Evolutionary conservation across 2,329 filamentous ascomycete species (phyloP).

Genomic region (Aspergillus melleus): DNA sequence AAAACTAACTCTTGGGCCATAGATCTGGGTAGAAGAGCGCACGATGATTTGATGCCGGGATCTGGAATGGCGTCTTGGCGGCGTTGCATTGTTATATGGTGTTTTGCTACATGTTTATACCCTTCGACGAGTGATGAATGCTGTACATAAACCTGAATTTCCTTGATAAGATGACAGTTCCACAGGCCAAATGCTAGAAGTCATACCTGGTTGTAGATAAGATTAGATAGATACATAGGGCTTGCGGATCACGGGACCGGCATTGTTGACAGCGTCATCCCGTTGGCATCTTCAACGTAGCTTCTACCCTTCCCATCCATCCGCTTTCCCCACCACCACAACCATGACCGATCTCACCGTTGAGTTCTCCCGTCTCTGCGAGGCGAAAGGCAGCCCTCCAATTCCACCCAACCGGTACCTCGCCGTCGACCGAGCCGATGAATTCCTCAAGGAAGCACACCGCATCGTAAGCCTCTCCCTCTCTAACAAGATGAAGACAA

Average conservation of each 20-base stretch:
- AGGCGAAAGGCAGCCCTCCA: conserved; percentile 19
- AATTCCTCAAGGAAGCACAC: conserved; percentile 92
- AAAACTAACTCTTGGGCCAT: conserved; percentile 11
- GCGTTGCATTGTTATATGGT: conserved; percentile 5
- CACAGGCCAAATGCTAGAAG: not conserved
- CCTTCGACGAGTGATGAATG: conserved; percentile 10
- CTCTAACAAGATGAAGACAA: not conserved
- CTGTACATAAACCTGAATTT: not conserved
- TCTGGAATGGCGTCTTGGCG: conserved; percentile 5
- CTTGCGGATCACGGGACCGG: conserved; percentile 15
- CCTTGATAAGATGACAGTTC: not conserved
- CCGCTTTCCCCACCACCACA: not conserved
- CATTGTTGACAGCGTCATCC: conserved; percentile 5
- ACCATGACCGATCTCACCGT: conserved; percentile 46
- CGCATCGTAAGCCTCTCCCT: conserved; percentile 64
- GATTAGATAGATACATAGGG: conserved; percentile 11
- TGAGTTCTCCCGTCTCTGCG: conserved; percentile 36
- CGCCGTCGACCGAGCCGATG: conserved; percentile 59
- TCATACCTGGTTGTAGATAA: not conserved
- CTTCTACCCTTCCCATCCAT: conserved; percentile 1
- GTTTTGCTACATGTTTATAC: conserved; percentile 16
- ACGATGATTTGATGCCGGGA: conserved; percentile 24
- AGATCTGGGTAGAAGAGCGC: conserved; percentile 47
- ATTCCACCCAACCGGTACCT: conserved; percentile 12
- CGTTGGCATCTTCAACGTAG: conserved; percentile 3